Conservation (phyloP, 306 rosid species). For the Parietaria judaica region DNA sequence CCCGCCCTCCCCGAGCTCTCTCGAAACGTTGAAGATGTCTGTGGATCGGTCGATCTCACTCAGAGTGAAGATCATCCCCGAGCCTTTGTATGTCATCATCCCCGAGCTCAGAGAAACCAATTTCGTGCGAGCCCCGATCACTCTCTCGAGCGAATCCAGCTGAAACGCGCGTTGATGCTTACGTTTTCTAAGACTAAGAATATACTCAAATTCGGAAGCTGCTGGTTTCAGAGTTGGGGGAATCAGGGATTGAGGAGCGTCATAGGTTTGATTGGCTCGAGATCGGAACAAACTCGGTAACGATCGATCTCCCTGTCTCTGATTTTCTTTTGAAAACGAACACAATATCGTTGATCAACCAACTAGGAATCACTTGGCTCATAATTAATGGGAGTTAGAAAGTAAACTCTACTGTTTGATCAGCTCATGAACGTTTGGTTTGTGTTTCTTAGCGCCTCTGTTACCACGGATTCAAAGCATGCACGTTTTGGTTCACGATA, state of each 20-base stretch:
- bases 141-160: slow-evolving; percentile 29
- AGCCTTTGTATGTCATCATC: slow-evolving; percentile 54
- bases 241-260: slow-evolving; percentile 33
- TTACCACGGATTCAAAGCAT: too few relatives aligned
- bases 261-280: slow-evolving; percentile 22
- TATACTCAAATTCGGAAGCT: too few relatives aligned
- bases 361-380: too few relatives aligned
- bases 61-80: slow-evolving; percentile 66
- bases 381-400: too few relatives aligned
- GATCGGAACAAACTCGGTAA: too few relatives aligned
- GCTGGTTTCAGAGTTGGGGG: slow-evolving; percentile 44
- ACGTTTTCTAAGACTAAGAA: background rate
- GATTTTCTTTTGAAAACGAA: too few relatives aligned
- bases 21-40: slow-evolving; percentile 59
- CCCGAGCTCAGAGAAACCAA: slow-evolving; percentile 43
- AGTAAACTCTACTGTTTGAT: too few relatives aligned
- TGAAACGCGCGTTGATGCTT: slow-evolving; percentile 26
- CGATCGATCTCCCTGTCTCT: too few relatives aligned
- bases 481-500: too few relatives aligned
- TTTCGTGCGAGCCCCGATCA: slow-evolving; percentile 36
- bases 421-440: too few relatives aligned
- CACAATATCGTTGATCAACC: too few relatives aligned
- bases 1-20: slow-evolving; percentile 97
- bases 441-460: too few relatives aligned
- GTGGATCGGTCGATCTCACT: slow-evolving; percentile 74